Evolutionary conservation across 2,329 filamentous ascomycete genomes (phyloP).

Genomic region (Phialocephala subalpina): DNA sequence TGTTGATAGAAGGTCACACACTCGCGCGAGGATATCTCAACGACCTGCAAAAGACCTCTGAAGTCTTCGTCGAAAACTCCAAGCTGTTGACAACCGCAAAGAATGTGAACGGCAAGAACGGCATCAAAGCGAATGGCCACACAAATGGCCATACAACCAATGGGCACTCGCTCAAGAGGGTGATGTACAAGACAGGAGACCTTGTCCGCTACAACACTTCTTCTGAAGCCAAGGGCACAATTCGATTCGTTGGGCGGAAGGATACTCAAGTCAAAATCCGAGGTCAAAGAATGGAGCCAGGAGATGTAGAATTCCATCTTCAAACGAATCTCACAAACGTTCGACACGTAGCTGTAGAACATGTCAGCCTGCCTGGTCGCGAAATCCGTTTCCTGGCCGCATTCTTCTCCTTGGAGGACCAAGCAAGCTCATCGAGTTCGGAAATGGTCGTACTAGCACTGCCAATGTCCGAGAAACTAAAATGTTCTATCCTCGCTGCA

Average conservation of each 20-base stretch:
- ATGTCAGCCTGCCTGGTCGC: too few relatives aligned
- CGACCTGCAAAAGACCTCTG: slow-evolving; percentile 45
- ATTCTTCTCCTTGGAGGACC: too few relatives aligned
- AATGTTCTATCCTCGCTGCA: too few relatives aligned
- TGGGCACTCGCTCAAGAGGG: too few relatives aligned
- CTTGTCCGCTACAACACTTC: slow-evolving; percentile 52
- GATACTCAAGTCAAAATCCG: slow-evolving; percentile 72
- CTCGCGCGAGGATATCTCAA: slow-evolving; percentile 51
- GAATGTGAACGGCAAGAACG: slow-evolving; percentile 6
- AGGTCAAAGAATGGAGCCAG: slow-evolving; percentile 70
- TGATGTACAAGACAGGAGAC: slow-evolving; percentile 61
- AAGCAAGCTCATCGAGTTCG: too few relatives aligned
- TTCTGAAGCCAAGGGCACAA: slow-evolving; percentile 56
- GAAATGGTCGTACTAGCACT: too few relatives aligned
- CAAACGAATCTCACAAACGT: too few relatives aligned
- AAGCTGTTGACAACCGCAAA: slow-evolving; percentile 37
- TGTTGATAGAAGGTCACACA: slow-evolving; percentile 48
- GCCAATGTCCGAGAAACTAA: too few relatives aligned
- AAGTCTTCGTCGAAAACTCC: slow-evolving; percentile 45
- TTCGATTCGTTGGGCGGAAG: slow-evolving; percentile 68
- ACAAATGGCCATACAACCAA: too few relatives aligned
- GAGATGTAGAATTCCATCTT: slow-evolving; percentile 58
- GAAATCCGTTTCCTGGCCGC: too few relatives aligned
- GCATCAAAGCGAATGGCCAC: too few relatives aligned
- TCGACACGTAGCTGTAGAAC: too few relatives aligned